Percentiles rank a stretch among this genome's conserved stretches.
These are phyloP conservation scores for Anethum foeniculum DNA, from an alignment of 140 eudicot genomes.

Conservation along the genomic window DNA sequence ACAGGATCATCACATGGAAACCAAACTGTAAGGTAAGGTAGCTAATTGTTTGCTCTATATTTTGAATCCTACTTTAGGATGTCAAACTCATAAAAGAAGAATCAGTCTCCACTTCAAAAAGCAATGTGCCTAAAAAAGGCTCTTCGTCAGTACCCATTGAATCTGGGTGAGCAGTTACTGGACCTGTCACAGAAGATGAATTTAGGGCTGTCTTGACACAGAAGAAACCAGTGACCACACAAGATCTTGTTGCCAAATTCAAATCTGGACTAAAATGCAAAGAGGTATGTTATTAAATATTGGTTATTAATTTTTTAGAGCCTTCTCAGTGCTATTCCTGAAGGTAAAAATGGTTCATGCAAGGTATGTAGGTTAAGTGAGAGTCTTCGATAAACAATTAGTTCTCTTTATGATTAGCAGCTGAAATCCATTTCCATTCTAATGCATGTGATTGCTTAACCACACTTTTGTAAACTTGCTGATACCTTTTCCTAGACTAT, in stretches of 20 bases:
- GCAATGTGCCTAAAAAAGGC: slow-evolving; percentile 30
- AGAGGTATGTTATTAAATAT: slow-evolving; percentile 39
- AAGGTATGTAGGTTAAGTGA: background rate
- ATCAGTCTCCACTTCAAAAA: slow-evolving; percentile 33
- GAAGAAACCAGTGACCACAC: slow-evolving; percentile 67
- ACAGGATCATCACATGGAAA: background rate
- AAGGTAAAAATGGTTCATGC: background rate
- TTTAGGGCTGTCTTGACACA: slow-evolving; percentile 65
- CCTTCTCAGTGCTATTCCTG: background rate
- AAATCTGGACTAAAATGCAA: slow-evolving; percentile 57
- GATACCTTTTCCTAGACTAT: background rate
- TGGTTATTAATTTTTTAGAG: background rate
- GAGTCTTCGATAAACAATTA: background rate
- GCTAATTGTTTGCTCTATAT: slow-evolving; percentile 13
- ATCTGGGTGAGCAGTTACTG: slow-evolving; percentile 30
- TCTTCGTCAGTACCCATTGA: slow-evolving; percentile 35
- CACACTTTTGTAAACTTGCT: background rate
- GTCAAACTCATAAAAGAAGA: slow-evolving; percentile 58
- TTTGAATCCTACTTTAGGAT: slow-evolving; percentile 27
- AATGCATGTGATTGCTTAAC: background rate
- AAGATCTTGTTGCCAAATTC: slow-evolving; percentile 79
- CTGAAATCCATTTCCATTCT: background rate
- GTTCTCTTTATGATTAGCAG: background rate
- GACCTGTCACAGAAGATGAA: slow-evolving; percentile 87
- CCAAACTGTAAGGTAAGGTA: background rate